Conservation (phyloP, 108 stramenopile species). For the Cylindrotheca fusiformis region DNA sequence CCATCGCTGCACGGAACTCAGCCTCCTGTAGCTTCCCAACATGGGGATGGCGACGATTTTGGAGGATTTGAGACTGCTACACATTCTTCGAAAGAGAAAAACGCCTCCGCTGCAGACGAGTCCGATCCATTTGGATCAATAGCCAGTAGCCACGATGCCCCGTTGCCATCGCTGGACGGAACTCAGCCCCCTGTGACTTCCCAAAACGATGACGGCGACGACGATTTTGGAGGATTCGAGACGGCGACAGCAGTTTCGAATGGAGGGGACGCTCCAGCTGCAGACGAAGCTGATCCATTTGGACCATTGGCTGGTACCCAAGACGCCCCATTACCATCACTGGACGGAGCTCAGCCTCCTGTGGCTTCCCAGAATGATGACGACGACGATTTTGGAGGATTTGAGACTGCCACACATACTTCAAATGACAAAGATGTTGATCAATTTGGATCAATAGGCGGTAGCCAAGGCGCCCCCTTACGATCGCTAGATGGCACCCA, state of each 20-base stretch:
- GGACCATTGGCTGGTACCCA: not conserved
- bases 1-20: not conserved
- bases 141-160: not conserved
- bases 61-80: slow-evolving; percentile 32
- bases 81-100: not conserved
- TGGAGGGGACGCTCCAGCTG: not conserved
- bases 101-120: not conserved
- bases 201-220: slow-evolving; percentile 2
- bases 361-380: not conserved
- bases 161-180: not conserved
- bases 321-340: slow-evolving; percentile 13
- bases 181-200: not conserved
- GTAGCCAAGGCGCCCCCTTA: not conserved
- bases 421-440: not conserved
- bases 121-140: slow-evolving; percentile 13
- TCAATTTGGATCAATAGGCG: not conserved
- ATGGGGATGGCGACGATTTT: slow-evolving; percentile 34
- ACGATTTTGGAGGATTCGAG: slow-evolving; percentile 16
- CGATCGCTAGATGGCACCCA: not conserved
- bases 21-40: not conserved
- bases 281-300: slow-evolving; percentile 12
- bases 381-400: slow-evolving; percentile 23
- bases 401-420: slow-evolving; percentile 9
- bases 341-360: not conserved
- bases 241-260: not conserved